Evolutionary conservation across 306 rosid species (phyloP), one percentile per base, ranked within the genome.

Genomic region (barrel medic (Medicago truncatula)): DNA sequence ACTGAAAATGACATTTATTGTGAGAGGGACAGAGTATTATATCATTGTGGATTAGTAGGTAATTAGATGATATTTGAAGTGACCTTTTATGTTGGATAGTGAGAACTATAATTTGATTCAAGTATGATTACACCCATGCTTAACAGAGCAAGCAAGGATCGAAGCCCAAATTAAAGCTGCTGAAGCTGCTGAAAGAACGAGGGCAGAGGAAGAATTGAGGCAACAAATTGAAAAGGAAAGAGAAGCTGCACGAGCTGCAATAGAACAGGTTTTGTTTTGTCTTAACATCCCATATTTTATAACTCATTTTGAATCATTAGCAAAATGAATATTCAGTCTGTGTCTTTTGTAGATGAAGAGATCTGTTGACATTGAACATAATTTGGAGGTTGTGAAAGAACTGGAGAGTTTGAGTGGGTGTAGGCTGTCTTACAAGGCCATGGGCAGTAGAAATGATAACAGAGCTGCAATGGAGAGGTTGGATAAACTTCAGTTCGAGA

Each of bases 111-210:
- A 28, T 46, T 56, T 23, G 28, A 20, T 73, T 64, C 14, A 38
- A 64, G 34, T 77, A 58, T 69, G 74, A 43, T 68, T 25, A 9
- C 11, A 1, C 14, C 44, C 34, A 43, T 67, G 57, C 60, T 16
- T 66, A 16, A 36, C 88, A 92, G 99, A 96, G 83, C 88, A 81
- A 56, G 90, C 86, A 65, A 90, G 89, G 78, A 85, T 92, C 40
- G 98, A 92, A 83, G 97, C 97, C 3, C 89, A 89, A 87, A 85
- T 92, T 21, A 85, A 81, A 86, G 87, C 81, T 57, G 91, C 96
- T 66, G 89, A 92, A 82, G 89, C 83, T 71, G 92, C 92, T 14
- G 85, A 86, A 44, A 82, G 74, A 76, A 34, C 36, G 76, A 92
- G 73, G 83, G 87, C 79, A 0, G 91, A 86, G 78, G 86, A 78